phyloP scores from a whole-genome alignment of 2,329 filamentous ascomycete species.

The Aulographum hederae region DNA sequence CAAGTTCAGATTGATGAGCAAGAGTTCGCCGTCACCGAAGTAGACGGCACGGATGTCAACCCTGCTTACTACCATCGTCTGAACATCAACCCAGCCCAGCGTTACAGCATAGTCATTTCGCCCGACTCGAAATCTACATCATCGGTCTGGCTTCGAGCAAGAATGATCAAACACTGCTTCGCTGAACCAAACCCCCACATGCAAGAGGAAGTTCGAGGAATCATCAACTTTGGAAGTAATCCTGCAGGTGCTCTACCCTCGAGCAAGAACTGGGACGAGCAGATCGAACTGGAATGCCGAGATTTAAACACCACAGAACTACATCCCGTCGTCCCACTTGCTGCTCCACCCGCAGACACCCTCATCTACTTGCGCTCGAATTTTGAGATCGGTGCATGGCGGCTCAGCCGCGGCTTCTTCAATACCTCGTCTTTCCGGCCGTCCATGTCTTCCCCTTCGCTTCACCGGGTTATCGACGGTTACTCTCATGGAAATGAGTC shows the following conservation, averaged over 20 bases:
- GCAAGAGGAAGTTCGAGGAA: constrained; percentile 28
- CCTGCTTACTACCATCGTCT: constrained; percentile 37
- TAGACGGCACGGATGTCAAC: constrained; percentile 44
- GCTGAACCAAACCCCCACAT: constrained; percentile 29
- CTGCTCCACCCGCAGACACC: constrained; percentile 30
- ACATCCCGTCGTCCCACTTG: constrained; percentile 22
- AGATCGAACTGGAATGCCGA: constrained; percentile 29
- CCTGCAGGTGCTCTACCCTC: constrained; percentile 10
- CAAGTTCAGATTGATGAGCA: constrained; percentile 50
- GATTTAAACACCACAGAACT: constrained; percentile 32
- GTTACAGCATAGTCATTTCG: constrained; percentile 46
- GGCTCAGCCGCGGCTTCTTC: constrained; percentile 38
- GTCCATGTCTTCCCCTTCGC: constrained; percentile 27
- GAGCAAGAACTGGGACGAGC: constrained; percentile 32
- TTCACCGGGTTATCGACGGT: constrained; percentile 32
- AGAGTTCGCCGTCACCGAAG: constrained; percentile 41
- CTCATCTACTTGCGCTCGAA: constrained; percentile 37
- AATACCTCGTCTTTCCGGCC: constrained; percentile 37
- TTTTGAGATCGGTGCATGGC: constrained; percentile 40
- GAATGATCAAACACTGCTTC: constrained; percentile 43
- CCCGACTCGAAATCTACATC: constrained; percentile 22
- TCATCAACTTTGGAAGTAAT: constrained; percentile 28
- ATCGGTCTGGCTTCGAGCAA: constrained; percentile 31
- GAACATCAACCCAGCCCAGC: constrained; percentile 48
- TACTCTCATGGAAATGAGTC: constrained; percentile 13